These are phyloP conservation scores for Leucoagaricus sp. DNA, from an alignment of 1,284 basidiomycete genomes.

Conservation along the genomic window DNA sequence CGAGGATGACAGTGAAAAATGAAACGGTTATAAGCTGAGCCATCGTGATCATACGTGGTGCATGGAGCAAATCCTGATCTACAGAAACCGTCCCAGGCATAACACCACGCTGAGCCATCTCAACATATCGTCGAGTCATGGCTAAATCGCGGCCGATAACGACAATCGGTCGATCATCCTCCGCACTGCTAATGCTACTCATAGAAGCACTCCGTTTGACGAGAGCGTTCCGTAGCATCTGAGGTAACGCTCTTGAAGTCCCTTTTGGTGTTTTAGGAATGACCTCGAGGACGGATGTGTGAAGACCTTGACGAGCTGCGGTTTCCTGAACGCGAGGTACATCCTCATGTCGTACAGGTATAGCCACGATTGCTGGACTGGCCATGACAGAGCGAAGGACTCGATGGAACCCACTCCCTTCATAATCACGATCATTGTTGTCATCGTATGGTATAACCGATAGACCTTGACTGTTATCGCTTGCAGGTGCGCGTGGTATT, in stretches of 20 bases:
- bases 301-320: slow-evolving; percentile 2
- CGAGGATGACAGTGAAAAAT: slow-evolving; percentile 3
- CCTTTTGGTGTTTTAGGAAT: not conserved
- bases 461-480: not conserved
- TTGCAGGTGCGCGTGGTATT: not conserved
- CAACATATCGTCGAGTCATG: slow-evolving; percentile 9
- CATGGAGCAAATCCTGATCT: slow-evolving; percentile 1
- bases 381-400: slow-evolving; percentile 6
- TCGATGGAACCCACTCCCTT: slow-evolving; percentile 7
- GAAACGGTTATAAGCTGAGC: slow-evolving; percentile 13
- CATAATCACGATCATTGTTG: not conserved
- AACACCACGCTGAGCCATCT: slow-evolving; percentile 11
- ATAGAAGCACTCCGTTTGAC: not conserved
- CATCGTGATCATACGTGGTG: slow-evolving; percentile 9
- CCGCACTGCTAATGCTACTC: not conserved
- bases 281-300: slow-evolving; percentile 9
- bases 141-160: slow-evolving; percentile 3
- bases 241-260: not conserved
- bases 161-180: slow-evolving; percentile 3
- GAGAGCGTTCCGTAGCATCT: not conserved
- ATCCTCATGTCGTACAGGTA: slow-evolving; percentile 9
- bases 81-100: slow-evolving; percentile 9
- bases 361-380: slow-evolving; percentile 6
- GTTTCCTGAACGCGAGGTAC: slow-evolving; percentile 10
- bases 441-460: not conserved